Evolutionary conservation across 1,284 basidiomycete genomes (phyloP).

Genomic region (Phellinidium pouzarii): DNA sequence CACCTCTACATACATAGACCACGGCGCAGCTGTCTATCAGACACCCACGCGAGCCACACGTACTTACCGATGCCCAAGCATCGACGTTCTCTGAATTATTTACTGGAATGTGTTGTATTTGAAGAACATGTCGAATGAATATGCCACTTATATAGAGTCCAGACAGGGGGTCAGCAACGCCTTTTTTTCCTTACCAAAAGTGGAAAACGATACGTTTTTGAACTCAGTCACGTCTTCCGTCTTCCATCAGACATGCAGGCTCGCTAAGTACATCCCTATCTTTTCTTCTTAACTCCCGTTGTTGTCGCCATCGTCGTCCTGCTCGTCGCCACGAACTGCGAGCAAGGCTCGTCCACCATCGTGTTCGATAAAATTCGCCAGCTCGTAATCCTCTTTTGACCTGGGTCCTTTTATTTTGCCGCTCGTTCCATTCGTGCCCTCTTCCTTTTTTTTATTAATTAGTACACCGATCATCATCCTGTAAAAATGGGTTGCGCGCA

Average conservation of each 20-base stretch:
- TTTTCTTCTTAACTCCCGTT: slow-evolving; percentile 4
- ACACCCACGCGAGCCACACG: too few species aligned
- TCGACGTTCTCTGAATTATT: too few species aligned
- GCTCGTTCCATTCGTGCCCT: slow-evolving; percentile 22
- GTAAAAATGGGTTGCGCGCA: slow-evolving; percentile 67
- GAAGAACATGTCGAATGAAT: too few species aligned
- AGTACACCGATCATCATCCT: slow-evolving; percentile 5
- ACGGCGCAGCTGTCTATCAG: too few species aligned
- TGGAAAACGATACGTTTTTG: slow-evolving; percentile 2
- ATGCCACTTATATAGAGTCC: too few species aligned
- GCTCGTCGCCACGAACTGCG: not conserved
- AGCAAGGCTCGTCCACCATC: slow-evolving; percentile 2
- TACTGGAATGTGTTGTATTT: too few species aligned
- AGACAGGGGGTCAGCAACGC: not conserved
- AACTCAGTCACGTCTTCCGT: too few species aligned
- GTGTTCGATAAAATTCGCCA: not conserved
- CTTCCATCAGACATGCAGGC: not conserved
- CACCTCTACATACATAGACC: too few species aligned
- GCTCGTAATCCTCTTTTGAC: slow-evolving; percentile 7
- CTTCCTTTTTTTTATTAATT: slow-evolving; percentile 18
- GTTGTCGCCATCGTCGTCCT: slow-evolving; percentile 1
- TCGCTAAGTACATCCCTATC: slow-evolving; percentile 2
- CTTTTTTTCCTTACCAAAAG: not conserved
- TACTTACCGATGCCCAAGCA: too few species aligned
- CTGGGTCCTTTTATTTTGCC: slow-evolving; percentile 23